Percentiles rank a stretch among this genome's conserved stretches.
phyloP scores from a whole-genome alignment of 331 rosid species.

The Prunus yedoensis region DNA sequence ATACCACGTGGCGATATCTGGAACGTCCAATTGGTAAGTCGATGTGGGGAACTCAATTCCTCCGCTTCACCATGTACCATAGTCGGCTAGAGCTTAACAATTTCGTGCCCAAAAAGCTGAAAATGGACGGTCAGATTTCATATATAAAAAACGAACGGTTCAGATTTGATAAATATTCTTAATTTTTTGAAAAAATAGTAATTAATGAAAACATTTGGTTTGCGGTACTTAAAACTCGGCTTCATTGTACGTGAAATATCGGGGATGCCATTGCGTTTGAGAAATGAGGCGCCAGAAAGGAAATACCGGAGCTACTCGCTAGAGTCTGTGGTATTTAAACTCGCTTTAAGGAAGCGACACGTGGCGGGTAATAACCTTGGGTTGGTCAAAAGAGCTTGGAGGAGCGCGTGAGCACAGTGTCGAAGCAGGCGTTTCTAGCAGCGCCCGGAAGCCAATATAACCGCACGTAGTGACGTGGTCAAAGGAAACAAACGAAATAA shows the following conservation, averaged over 20 bases:
- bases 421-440: not conserved
- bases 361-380: not conserved
- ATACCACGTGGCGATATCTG: slow-evolving; percentile 19
- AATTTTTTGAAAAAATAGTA: too few species aligned
- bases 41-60: not conserved
- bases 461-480: slow-evolving; percentile 23
- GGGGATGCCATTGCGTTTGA: slow-evolving; percentile 24
- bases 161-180: not conserved
- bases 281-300: slow-evolving; percentile 25
- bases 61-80: not conserved
- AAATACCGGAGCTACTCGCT: not conserved
- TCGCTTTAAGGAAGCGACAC: not conserved
- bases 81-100: not conserved
- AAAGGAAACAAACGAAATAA: slow-evolving; percentile 2
- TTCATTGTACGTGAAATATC: not conserved
- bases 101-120: not conserved
- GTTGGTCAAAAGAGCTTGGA: not conserved
- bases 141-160: not conserved
- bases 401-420: not conserved
- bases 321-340: not conserved
- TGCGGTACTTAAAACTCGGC: not conserved
- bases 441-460: not conserved
- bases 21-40: slow-evolving; percentile 16
- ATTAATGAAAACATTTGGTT: not conserved
- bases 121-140: slow-evolving; percentile 14